Percentiles rank a stretch among this genome's conserved stretches.
These are phyloP conservation scores for Myriosclerotinia curreyana DNA, from an alignment of 2,329 filamentous ascomycete species.

Conservation along the genomic window DNA sequence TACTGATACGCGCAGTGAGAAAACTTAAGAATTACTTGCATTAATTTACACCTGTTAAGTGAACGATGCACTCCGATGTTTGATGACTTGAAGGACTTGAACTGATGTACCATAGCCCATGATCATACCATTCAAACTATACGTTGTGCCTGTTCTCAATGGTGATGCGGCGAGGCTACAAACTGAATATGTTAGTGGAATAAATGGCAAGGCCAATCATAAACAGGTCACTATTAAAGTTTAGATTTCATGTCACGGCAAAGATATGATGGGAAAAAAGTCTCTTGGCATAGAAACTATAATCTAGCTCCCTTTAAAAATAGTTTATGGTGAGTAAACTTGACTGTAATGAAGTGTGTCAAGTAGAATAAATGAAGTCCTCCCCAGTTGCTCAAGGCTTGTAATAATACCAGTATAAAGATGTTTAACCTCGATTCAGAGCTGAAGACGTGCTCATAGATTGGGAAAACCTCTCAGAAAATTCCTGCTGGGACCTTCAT, in stretches of 20 bases:
- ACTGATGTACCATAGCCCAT: too few species aligned
- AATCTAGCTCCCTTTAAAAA: neutral
- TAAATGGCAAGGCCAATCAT: neutral
- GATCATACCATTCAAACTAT: too few species aligned
- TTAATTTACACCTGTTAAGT: too few species aligned
- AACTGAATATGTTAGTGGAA: neutral
- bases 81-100: too few species aligned
- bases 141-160: too few species aligned
- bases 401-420: neutral
- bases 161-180: too few species aligned
- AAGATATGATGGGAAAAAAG: neutral
- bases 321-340: neutral
- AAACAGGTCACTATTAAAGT: neutral
- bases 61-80: too few species aligned
- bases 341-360: neutral
- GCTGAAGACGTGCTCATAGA: neutral
- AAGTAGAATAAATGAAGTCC: neutral
- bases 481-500: neutral
- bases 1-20: neutral
- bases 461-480: neutral
- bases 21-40: too few species aligned
- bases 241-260: neutral
- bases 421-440: neutral
- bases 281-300: neutral
- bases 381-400: neutral